phyloP scores from a whole-genome alignment of 768 basidiomycete species.

The Amanita rimosa region DNA sequence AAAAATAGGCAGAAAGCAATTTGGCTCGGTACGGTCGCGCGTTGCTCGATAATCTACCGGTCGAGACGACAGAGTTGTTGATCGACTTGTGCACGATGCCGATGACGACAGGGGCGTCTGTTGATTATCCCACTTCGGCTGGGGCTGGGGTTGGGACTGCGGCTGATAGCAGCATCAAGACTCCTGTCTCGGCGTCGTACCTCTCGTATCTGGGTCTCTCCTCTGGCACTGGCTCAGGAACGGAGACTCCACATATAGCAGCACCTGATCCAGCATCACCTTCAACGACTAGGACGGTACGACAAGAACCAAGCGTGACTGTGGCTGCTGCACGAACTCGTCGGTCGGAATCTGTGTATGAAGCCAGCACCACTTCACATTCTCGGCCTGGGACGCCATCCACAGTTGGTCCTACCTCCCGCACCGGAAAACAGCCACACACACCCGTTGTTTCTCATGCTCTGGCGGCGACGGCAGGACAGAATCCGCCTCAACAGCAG shows the following conservation, averaged over 20 bases:
- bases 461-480: neutral
- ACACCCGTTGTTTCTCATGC: neutral
- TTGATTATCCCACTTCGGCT: slow-evolving; percentile 2
- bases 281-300: neutral
- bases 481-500: neutral
- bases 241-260: no score
- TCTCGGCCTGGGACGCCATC: slow-evolving; percentile 4
- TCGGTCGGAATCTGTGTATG: neutral
- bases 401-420: neutral
- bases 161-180: no score
- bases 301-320: neutral
- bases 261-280: neutral
- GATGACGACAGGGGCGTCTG: slow-evolving; percentile 41
- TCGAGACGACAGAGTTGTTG: slow-evolving; percentile 82
- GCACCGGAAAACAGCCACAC: neutral
- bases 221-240: no score
- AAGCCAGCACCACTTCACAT: neutral
- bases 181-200: slow-evolving; percentile 38
- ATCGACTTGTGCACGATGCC: slow-evolving; percentile 91
- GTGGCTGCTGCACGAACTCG: no score
- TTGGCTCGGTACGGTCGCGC: slow-evolving; percentile 82
- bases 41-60: slow-evolving; percentile 70
- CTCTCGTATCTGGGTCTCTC: slow-evolving; percentile 65
- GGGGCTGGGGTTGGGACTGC: no score
- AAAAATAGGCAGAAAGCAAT: slow-evolving; percentile 76